Evolutionary conservation across 495 filamentous ascomycete genomes (phyloP).

Genomic region (Hypoxylon fragiforme): DNA sequence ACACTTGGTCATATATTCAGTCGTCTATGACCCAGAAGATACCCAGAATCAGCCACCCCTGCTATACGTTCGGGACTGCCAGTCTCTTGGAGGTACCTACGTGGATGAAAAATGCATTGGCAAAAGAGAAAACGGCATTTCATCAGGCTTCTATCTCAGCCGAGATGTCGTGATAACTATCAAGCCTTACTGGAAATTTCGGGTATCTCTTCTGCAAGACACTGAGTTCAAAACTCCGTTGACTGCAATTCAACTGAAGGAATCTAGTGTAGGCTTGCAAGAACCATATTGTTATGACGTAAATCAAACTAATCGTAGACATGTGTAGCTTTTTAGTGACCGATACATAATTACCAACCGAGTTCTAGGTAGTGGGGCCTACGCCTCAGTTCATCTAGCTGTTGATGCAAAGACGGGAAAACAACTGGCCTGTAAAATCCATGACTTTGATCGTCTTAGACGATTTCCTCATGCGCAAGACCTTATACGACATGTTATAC

Average conservation of each 20-base stretch:
- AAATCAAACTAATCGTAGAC: background rate
- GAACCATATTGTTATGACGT: background rate
- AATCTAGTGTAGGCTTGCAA: slow-evolving; percentile 16
- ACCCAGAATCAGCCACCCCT: slow-evolving; percentile 47
- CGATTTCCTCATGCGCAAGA: background rate
- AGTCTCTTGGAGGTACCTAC: slow-evolving; percentile 59
- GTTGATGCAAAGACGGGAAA: slow-evolving; percentile 65
- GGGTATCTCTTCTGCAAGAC: slow-evolving; percentile 29
- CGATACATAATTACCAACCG: slow-evolving; percentile 54
- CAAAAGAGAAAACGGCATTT: slow-evolving; percentile 18
- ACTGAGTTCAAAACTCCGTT: slow-evolving; percentile 5
- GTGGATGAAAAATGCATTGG: slow-evolving; percentile 56
- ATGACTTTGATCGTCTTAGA: slow-evolving; percentile 36
- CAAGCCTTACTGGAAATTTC: slow-evolving; percentile 41
- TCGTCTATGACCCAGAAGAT: slow-evolving; percentile 54
- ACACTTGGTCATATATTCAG: slow-evolving; percentile 65
- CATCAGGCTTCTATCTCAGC: slow-evolving; percentile 53
- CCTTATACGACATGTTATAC: slow-evolving; percentile 34
- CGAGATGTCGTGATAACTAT: slow-evolving; percentile 58
- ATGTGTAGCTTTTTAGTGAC: slow-evolving; percentile 50
- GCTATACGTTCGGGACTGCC: slow-evolving; percentile 63
- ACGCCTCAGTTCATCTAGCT: slow-evolving; percentile 82
- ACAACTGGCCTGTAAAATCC: slow-evolving; percentile 78
- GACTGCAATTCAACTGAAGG: slow-evolving; percentile 24
- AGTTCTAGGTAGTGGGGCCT: slow-evolving; percentile 80